Conservation (phyloP, 257 asterid species). For the Eucommia ulmoides region DNA sequence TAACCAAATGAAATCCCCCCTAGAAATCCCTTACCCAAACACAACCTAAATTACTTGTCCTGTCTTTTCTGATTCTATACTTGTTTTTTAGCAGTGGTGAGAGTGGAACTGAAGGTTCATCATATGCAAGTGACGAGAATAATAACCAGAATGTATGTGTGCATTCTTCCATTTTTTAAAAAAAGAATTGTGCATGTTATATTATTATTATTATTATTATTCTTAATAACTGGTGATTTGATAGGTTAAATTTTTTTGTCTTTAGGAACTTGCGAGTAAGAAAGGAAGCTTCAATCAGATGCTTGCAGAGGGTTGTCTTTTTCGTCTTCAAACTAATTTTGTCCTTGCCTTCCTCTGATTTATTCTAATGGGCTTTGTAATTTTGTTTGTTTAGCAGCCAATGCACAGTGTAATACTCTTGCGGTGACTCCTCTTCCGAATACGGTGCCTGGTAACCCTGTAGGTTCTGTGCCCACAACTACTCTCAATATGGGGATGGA, state of each 20-base stretch:
- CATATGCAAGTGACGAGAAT: conserved; percentile 78
- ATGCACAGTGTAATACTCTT: conserved; percentile 42
- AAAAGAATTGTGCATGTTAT: too few species aligned
- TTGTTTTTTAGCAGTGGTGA: conserved; percentile 26
- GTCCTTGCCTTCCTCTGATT: neutral
- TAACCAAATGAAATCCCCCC: too few species aligned
- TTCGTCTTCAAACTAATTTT: conserved; percentile 2
- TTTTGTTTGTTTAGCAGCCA: conserved; percentile 43
- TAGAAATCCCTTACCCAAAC: too few species aligned
- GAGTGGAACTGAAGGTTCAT: conserved; percentile 76
- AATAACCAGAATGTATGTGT: conserved; percentile 40
- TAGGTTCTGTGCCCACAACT: conserved; percentile 48
- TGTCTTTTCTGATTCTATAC: neutral
- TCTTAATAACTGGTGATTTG: too few species aligned
- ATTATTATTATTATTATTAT: too few species aligned
- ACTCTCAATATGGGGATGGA: conserved; percentile 89
- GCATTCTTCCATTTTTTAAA: neutral
- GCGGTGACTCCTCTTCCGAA: conserved; percentile 28
- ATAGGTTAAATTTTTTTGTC: too few species aligned
- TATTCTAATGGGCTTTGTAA: conserved; percentile 7
- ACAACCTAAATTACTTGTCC: too few species aligned
- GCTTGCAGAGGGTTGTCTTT: conserved; percentile 84
- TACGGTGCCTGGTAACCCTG: conserved; percentile 65
- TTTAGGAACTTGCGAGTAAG: conserved; percentile 58
- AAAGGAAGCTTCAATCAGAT: conserved; percentile 89